A percentile compares a stretch with the other conserved stretches of the same genome.
Evolutionary conservation across 2,329 filamentous ascomycete genomes (phyloP).

Genomic region (Trichophyton mentagrophytes): DNA sequence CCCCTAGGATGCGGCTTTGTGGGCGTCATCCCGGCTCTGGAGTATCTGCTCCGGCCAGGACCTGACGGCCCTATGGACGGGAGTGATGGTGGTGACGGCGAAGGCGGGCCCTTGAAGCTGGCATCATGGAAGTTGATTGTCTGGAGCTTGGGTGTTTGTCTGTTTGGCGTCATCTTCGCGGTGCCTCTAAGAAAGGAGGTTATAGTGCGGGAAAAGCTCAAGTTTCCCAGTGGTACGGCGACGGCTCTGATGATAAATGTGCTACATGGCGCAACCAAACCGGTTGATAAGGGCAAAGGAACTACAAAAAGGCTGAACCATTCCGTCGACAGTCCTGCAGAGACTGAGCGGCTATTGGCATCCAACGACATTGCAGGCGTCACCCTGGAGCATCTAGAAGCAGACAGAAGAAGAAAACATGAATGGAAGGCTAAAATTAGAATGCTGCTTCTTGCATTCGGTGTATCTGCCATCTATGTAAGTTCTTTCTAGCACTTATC

Average conservation of each 20-base stretch:
- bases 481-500: constrained; percentile 13
- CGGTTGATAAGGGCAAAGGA: constrained; percentile 29
- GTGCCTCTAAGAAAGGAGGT: constrained; percentile 84
- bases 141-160: constrained; percentile 86
- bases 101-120: constrained; percentile 63
- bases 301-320: constrained; percentile 4
- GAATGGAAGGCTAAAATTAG: constrained; percentile 53
- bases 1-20: constrained; percentile 91
- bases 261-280: constrained; percentile 53
- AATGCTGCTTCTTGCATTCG: constrained; percentile 47
- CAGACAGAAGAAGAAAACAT: constrained; percentile 19
- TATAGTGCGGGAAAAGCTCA: constrained; percentile 81
- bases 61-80: constrained; percentile 71
- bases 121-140: constrained; percentile 65
- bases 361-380: constrained; percentile 12
- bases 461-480: constrained; percentile 44
- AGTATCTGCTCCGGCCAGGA: constrained; percentile 64
- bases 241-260: constrained; percentile 89
- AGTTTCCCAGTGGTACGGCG: constrained; percentile 90
- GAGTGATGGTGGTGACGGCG: constrained; percentile 49
- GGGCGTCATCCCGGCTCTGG: constrained; percentile 82
- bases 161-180: constrained; percentile 94
- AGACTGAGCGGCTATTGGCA: constrained; percentile 22
- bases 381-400: constrained; percentile 21
- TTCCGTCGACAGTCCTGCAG: constrained; percentile 14